Conservation (phyloP, 1,284 basidiomycete genomes). For the Athelia sp. region DNA sequence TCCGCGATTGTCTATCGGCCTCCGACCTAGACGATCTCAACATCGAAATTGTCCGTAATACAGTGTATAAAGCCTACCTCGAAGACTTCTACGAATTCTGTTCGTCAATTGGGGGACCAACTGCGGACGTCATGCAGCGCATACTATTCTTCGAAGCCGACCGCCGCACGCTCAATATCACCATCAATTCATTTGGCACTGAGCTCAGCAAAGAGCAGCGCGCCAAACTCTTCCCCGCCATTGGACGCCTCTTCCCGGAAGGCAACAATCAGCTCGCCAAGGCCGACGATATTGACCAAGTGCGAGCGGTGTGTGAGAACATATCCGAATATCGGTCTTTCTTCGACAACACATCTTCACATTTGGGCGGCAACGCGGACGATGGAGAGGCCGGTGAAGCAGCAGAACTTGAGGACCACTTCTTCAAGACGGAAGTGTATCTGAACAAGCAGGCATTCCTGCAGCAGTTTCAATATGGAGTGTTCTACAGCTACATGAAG, state of each 20-base stretch:
- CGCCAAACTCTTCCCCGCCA: slow-evolving; percentile 91
- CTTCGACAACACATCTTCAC: slow-evolving; percentile 56
- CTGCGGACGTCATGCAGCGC: slow-evolving; percentile 83
- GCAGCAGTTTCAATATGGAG: slow-evolving; percentile 91
- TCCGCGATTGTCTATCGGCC: slow-evolving; percentile 92
- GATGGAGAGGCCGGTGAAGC: slow-evolving; percentile 54
- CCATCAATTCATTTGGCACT: slow-evolving; percentile 98
- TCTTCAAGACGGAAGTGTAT: slow-evolving; percentile 93
- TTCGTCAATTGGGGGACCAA: slow-evolving; percentile 76
- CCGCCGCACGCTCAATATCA: slow-evolving; percentile 95
- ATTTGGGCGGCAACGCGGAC: slow-evolving; percentile 25
- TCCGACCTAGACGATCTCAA: slow-evolving; percentile 98
- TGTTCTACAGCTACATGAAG: slow-evolving; percentile 94
- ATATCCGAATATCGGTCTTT: slow-evolving; percentile 89
- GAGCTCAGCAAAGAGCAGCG: slow-evolving; percentile 94
- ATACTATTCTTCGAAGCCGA: slow-evolving; percentile 97
- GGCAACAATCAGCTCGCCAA: slow-evolving; percentile 93
- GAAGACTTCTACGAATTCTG: slow-evolving; percentile 95
- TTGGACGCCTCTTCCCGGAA: slow-evolving; percentile 92
- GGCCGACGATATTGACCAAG: slow-evolving; percentile 95
- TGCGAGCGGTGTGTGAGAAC: slow-evolving; percentile 83
- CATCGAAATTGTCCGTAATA: slow-evolving; percentile 99
- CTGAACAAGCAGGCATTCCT: slow-evolving; percentile 92
- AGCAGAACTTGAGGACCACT: slow-evolving; percentile 85
- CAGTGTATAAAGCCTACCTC: slow-evolving; percentile 99